phyloP scores from a whole-genome alignment of 106 monocot species.

The Gastrodia elata region DNA sequence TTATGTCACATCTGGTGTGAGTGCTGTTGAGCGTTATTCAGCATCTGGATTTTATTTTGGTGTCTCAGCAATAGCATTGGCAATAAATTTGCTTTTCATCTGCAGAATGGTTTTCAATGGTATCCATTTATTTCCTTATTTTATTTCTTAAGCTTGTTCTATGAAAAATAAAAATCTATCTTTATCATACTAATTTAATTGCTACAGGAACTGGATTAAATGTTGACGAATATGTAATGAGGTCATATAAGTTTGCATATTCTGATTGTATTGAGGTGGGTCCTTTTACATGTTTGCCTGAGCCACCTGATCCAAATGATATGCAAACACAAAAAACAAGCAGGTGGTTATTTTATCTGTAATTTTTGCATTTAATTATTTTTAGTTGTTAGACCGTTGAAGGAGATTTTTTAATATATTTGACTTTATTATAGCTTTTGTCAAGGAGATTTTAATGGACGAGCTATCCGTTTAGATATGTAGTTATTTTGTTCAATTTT shows the following conservation, averaged over 20 bases:
- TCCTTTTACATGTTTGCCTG: slow-evolving; percentile 71
- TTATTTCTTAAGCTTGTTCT: background rate
- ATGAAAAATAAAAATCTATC: background rate
- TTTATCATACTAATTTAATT: background rate
- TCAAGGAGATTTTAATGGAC: background rate
- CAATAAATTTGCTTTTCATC: slow-evolving; percentile 95
- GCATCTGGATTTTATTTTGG: slow-evolving; percentile 98
- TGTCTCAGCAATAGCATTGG: slow-evolving; percentile 78
- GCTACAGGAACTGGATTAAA: slow-evolving; percentile 76
- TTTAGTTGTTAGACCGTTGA: background rate
- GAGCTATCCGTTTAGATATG: background rate
- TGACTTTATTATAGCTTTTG: background rate
- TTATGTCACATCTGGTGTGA: slow-evolving; percentile 79
- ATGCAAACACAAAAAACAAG: slow-evolving; percentile 60
- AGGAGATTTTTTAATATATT: background rate
- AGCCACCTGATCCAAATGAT: slow-evolving; percentile 85
- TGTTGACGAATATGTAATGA: slow-evolving; percentile 92
- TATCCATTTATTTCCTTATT: slow-evolving; percentile 17
- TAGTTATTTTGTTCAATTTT: slow-evolving; percentile 12
- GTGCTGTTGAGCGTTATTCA: slow-evolving; percentile 75
- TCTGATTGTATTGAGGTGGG: slow-evolving; percentile 96
- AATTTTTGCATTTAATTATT: background rate
- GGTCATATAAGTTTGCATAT: slow-evolving; percentile 92
- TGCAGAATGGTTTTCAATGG: slow-evolving; percentile 94
- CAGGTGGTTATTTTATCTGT: slow-evolving; percentile 31